phyloP scores from a whole-genome alignment of 208 protist genomes.

The Vickermania ingenoplastis region DNA sequence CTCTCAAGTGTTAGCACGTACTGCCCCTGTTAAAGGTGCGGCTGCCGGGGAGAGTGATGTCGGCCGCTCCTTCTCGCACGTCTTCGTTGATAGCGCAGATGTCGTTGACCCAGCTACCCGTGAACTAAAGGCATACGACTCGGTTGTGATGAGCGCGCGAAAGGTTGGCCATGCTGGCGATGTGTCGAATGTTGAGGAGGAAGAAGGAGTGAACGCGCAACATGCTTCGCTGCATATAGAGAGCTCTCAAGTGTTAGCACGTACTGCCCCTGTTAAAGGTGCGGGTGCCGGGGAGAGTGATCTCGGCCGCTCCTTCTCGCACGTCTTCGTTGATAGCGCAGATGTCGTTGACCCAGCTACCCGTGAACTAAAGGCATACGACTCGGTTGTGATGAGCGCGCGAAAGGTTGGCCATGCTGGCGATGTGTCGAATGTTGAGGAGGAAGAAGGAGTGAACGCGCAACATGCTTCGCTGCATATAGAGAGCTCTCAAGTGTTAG shows the following conservation, averaged over 20 bases:
- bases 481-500: neutral
- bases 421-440: neutral
- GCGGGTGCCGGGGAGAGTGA: neutral
- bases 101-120: neutral
- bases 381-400: neutral
- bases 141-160: neutral
- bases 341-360: neutral
- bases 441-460: neutral
- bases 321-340: neutral
- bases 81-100: neutral
- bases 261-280: neutral
- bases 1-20: neutral
- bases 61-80: neutral
- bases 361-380: neutral
- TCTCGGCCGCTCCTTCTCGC: neutral
- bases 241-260: neutral
- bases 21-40: neutral
- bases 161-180: neutral
- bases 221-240: neutral
- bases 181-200: neutral
- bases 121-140: neutral
- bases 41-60: neutral
- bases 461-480: neutral
- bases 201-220: neutral
- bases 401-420: neutral